Evolutionary conservation across 495 filamentous ascomycete species (phyloP), one percentile per base, ranked within the genome.

Genomic region (Penicillium soppii): DNA sequence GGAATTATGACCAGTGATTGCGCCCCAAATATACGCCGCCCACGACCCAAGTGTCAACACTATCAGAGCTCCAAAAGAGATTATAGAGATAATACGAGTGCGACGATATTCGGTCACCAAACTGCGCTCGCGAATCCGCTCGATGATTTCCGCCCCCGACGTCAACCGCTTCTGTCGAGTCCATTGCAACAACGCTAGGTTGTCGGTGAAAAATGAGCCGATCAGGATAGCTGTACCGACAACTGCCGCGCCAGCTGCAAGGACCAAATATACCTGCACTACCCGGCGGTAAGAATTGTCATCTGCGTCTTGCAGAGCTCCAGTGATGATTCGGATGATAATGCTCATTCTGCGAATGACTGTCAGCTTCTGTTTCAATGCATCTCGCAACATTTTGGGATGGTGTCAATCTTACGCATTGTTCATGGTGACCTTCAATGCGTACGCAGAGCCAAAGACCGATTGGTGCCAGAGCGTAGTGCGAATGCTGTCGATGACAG

Each of bases 1-100:
- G 12, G 59, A 57, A 40, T 73, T 70, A 38, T 74, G 56, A 0
- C 71, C 69, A 1, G 72, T 75, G 13, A 68, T 62, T 7, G 66
- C 68, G 7, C 72, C 70, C 72, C 73, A 75, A 36, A 76, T 71
- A 62, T 76, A 75, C 13, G 72, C 72, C 23, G 51, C 65, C 71
- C 73, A 75, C 7, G 63, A 59, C 1, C 71, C 70, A 40, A 68
- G 12, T 3, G 61, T 65, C 35, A 75, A 26, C 15, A 69, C 20
- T 7, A 60, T 39, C 32, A 74, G 32, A 22, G 54, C 53, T 1
- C 42, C 52, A 45, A 75, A 73, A n/a, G 69, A 69, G 13, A 22
- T 40, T 19, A 64, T 15, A 5, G 66, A 68, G 37, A 75, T 58
- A 2, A 30, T 30, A 33, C 54, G 52, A 4, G 63, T 70, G 4